Evolutionary conservation across 805 yeast species (phyloP), one percentile per base, ranked within the genome.

Genomic region (Suhomyces vadensis): DNA sequence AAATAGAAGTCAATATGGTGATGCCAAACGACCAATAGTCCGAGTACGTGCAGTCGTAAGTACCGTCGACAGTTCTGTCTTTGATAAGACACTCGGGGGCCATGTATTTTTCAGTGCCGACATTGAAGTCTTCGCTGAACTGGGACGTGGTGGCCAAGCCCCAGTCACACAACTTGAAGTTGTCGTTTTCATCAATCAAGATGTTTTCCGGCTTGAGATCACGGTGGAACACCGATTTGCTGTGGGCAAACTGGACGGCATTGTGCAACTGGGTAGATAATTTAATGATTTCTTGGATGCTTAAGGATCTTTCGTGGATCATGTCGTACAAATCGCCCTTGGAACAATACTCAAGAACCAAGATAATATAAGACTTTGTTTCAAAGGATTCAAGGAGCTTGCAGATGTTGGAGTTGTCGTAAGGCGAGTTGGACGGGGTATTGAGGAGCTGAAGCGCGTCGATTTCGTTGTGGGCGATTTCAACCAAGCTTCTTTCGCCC

Each of bases 281-380:
- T 22, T 39, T 39, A 35, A 48, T 37, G 20, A 50, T 35, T 33
- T 50, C 54, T 19, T 31, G 41, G 37, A 44, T 46, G 23, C 47
- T 37, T 14, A 50, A 46, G 7, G 40, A 17, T n/a, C 54, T 40
- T 22, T 46, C 47, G 48, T 67, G 71, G 39, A 76, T 66, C 43
- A 75, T 70, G 55, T 85, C 91, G 56, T 83, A 83, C 40, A 85
- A 63, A 51, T 85, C 91, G 25, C 90, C 90, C 39, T 75, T 70
- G 31, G 76, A 71, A 49, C 86, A 82, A 59, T 78, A 83, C 60
- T 85, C 91, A 55, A 85, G 68, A 11, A 83, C 83, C 51, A 85
- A 56, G 16, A 80, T 73, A 48, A 75, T 73, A 51, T 73, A 74
- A 16, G 72, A 64, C 5, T 67, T 62, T 10, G 85, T 75, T 53